Evolutionary conservation across 73 alveolate species (phyloP).

Genomic region (Paramecium sexaurelia): DNA sequence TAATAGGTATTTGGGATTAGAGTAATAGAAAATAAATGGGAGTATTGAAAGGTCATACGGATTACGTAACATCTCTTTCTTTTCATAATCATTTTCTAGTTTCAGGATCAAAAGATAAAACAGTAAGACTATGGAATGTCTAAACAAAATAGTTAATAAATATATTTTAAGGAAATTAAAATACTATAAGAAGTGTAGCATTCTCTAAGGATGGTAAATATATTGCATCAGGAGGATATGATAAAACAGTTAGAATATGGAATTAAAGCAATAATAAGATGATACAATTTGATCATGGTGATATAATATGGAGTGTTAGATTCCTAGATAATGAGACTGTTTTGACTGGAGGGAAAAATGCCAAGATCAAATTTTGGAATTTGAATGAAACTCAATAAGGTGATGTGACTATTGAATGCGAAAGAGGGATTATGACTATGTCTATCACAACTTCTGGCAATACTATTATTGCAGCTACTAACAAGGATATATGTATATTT

Average conservation of each 20-base stretch:
- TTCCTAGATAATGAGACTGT: not conserved
- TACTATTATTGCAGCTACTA: not conserved
- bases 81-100: not conserved
- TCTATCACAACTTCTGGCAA: not conserved
- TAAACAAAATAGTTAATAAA: not conserved
- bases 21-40: not conserved
- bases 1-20: not conserved
- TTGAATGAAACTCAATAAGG: not conserved
- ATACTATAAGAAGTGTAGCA: slow-evolving; percentile 88
- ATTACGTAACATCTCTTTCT: not conserved
- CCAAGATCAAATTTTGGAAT: not conserved
- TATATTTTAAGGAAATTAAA: slow-evolving; percentile 25
- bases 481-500: not conserved
- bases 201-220: slow-evolving; percentile 90
- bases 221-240: slow-evolving; percentile 93
- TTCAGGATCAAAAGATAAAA: slow-evolving; percentile 38
- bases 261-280: not conserved
- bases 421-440: not conserved
- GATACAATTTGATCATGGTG: not conserved
- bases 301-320: slow-evolving; percentile 10
- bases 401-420: not conserved
- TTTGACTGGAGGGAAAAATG: not conserved
- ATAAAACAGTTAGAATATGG: slow-evolving; percentile 92
- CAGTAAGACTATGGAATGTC: not conserved
- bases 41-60: slow-evolving; percentile 6